Evolutionary conservation across 176 grass and related monocot species (phyloP), one percentile per base, ranked within the genome.

Genomic region (Hordeum marinum): DNA sequence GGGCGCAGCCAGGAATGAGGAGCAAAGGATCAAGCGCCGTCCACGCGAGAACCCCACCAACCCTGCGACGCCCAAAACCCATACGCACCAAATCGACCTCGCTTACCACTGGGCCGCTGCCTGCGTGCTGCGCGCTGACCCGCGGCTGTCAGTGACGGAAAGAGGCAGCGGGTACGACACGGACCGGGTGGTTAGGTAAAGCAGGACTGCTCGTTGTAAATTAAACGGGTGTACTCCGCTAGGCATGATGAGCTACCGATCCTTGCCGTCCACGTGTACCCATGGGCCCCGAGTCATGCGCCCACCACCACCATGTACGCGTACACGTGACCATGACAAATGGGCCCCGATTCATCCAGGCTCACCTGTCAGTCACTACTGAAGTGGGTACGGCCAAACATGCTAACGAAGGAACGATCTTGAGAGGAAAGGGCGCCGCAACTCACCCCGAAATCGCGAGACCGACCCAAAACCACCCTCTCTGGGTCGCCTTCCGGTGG

Each of bases 251-350:
- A 87, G 76, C 85, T 81, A 84, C 70, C 69, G 63, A 91, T 91
- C 76, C 85, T 5, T 32, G 50, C 82, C 85, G 85, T 88, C 89
- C 85, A 91, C 89, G 89, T 87, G 85, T 87, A 84, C 81, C 13
- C 0, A 0, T 6, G 4, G 12, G 1, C 29, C 75, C 11, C 0
- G 32, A 23, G 25, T 4, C 32, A 3, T 26, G 23, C 24, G 69
- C 23, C 23, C 68, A 81, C 69, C 3, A 1, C 3, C 0, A 6
- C 23, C 54, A n/a, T 21, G 54, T 9, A 57, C 54, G 20, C 54
- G 7, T 21, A 21, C 54, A 21, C 9, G 1, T 0, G 18, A 0
- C 0, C 0, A 50, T 80, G 85, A 54, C n/a, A 1, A 0, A 0
- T 1, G 4, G 81, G 63, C 2, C 31, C 31, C 0, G 0, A 0